Percentiles rank a stretch among this genome's conserved stretches.
Evolutionary conservation across 768 basidiomycete species (phyloP).

Genomic region (Filobasidium wieringae): DNA sequence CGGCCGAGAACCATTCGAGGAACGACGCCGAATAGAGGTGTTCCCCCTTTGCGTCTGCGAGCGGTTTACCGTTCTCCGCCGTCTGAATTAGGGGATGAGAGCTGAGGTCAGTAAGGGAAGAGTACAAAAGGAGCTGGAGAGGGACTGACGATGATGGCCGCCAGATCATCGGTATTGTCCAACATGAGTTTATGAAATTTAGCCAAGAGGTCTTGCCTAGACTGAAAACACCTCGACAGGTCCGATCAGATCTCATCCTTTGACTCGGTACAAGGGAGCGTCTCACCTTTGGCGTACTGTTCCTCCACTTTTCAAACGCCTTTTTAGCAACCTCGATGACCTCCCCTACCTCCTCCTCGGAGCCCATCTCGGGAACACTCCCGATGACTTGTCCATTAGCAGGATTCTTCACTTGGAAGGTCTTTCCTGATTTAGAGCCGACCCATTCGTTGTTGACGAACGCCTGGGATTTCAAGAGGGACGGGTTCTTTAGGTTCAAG

Average conservation of each 20-base stretch:
- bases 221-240: slow-evolving; percentile 42
- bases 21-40: slow-evolving; percentile 48
- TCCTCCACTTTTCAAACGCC: slow-evolving; percentile 76
- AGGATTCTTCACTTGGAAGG: slow-evolving; percentile 46
- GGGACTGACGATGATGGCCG: slow-evolving; percentile 61
- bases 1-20: slow-evolving; percentile 54
- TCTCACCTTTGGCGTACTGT: slow-evolving; percentile 68
- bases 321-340: slow-evolving; percentile 71
- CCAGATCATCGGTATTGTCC: slow-evolving; percentile 74
- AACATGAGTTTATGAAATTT: slow-evolving; percentile 69
- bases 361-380: slow-evolving; percentile 71
- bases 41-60: slow-evolving; percentile 77
- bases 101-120: not conserved
- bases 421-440: slow-evolving; percentile 6
- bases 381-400: slow-evolving; percentile 74
- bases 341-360: slow-evolving; percentile 62
- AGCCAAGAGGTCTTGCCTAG: slow-evolving; percentile 70
- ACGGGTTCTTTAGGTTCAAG: slow-evolving; percentile 12
- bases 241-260: not conserved
- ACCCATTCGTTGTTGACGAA: slow-evolving; percentile 17
- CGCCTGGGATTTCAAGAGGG: slow-evolving; percentile 7
- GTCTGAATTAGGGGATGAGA: slow-evolving; percentile 49
- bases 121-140: not conserved
- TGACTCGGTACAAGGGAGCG: not conserved
- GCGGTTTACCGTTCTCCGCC: slow-evolving; percentile 87